Evolutionary conservation across 108 stramenopile genomes (phyloP).

Genomic region (Conticribra guillardii): DNA sequence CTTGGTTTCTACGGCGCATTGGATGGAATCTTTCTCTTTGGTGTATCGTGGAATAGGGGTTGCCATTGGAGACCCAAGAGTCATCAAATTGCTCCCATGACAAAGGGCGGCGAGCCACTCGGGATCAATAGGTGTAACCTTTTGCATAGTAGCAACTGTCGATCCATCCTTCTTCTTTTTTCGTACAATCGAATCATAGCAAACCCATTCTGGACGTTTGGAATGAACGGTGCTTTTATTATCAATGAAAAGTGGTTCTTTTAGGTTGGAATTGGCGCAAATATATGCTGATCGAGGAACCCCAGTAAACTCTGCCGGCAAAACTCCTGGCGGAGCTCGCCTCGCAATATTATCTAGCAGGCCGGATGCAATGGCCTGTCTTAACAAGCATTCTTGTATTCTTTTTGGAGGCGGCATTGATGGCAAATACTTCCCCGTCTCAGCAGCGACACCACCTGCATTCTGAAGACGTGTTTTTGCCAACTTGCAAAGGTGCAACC

Average conservation of each 20-base stretch:
- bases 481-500: conserved; percentile 76
- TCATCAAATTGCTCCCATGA: conserved; percentile 67
- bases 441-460: conserved; percentile 72
- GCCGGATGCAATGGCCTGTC: conserved; percentile 77
- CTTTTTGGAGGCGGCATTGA: conserved; percentile 85
- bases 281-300: conserved; percentile 80
- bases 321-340: conserved; percentile 68
- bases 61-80: conserved; percentile 60
- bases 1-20: conserved; percentile 79
- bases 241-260: conserved; percentile 83
- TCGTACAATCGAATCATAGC: conserved; percentile 69
- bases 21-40: conserved; percentile 67
- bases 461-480: conserved; percentile 68
- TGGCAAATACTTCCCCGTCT: conserved; percentile 61
- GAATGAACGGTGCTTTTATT: conserved; percentile 70
- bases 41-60: conserved; percentile 76
- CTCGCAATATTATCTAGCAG: conserved; percentile 84
- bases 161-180: conserved; percentile 78
- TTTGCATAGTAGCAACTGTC: conserved; percentile 73
- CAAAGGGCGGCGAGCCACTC: conserved; percentile 76
- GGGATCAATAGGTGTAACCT: conserved; percentile 80
- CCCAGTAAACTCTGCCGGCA: conserved; percentile 63
- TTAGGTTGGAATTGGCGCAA: conserved; percentile 54
- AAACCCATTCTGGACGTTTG: conserved; percentile 80
- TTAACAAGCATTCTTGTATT: conserved; percentile 63